Conservation (phyloP, 2,329 filamentous ascomycete genomes). For the Fusarium guadeloupense region DNA sequence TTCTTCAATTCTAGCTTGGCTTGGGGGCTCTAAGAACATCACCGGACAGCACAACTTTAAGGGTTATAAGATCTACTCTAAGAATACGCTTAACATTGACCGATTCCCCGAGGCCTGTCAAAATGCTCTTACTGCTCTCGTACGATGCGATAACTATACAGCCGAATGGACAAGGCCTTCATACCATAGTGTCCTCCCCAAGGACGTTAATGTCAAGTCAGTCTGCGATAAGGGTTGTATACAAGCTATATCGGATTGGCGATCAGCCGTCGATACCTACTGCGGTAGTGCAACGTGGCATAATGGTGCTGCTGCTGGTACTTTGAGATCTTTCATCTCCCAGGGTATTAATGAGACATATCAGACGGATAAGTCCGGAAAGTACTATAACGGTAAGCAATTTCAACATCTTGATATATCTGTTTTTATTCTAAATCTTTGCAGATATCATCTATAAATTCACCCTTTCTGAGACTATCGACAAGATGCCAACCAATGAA, state of each 20-base stretch:
- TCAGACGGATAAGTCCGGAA: conserved; percentile 14
- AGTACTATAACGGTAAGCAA: conserved; percentile 26
- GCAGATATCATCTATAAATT: conserved; percentile 1
- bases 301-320: neutral
- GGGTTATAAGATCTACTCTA: conserved; percentile 15
- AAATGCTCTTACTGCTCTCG: conserved; percentile 9
- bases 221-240: conserved; percentile 1
- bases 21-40: conserved; percentile 13
- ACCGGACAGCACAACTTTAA: conserved; percentile 21
- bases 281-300: conserved; percentile 1
- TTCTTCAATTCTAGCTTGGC: conserved; percentile 33
- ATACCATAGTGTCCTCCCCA: neutral
- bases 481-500: conserved; percentile 9
- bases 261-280: neutral
- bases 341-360: conserved; percentile 21
- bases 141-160: conserved; percentile 6
- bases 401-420: neutral
- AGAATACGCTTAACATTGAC: neutral
- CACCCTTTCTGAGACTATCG: neutral
- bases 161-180: neutral
- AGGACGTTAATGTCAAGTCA: neutral
- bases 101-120: conserved; percentile 1
- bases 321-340: conserved; percentile 6
- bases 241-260: neutral
- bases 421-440: neutral